A percentile compares a stretch with the other conserved stretches of the same genome.
These are phyloP conservation scores for Zygoascus biomembranicola DNA, from an alignment of 805 yeast species.

Conservation along the genomic window DNA sequence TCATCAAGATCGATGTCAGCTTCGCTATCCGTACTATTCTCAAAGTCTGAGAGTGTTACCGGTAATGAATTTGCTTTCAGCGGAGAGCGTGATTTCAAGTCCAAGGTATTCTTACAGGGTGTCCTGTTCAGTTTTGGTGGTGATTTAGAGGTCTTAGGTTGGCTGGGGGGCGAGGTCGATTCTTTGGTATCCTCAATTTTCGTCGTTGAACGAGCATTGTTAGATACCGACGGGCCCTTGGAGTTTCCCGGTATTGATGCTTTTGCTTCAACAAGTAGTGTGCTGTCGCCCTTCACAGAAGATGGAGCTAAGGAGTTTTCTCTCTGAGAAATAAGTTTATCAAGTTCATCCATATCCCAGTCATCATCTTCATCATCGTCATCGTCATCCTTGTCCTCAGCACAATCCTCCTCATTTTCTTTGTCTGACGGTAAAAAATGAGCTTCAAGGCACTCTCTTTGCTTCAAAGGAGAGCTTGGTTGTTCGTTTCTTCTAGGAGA, in stretches of 20 bases:
- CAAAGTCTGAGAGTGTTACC: not conserved
- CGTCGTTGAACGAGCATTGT: not conserved
- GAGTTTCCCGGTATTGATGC: not conserved
- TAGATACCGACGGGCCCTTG: not conserved
- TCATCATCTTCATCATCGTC: conserved; percentile 3
- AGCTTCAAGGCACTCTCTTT: not conserved
- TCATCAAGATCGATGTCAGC: conserved; percentile 7
- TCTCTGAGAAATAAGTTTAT: not conserved
- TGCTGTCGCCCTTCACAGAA: not conserved
- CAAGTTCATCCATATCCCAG: conserved; percentile 5
- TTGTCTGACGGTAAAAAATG: not conserved
- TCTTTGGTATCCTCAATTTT: not conserved
- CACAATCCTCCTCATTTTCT: not conserved
- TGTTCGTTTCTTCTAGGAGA: not conserved
- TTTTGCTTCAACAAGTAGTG: not conserved
- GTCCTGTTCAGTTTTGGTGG: not conserved
- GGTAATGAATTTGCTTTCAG: not conserved
- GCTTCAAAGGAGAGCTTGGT: not conserved
- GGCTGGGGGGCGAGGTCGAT: not conserved
- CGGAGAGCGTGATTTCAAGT: not conserved
- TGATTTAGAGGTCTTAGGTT: not conserved
- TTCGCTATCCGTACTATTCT: conserved; percentile 2
- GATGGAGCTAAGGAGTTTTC: not conserved
- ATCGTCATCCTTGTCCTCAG: not conserved
- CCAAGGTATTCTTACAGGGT: not conserved